Evolutionary conservation across 1,284 basidiomycete species (phyloP), one percentile per base, ranked within the genome.

Genomic region (Ceratobasidium sp.): DNA sequence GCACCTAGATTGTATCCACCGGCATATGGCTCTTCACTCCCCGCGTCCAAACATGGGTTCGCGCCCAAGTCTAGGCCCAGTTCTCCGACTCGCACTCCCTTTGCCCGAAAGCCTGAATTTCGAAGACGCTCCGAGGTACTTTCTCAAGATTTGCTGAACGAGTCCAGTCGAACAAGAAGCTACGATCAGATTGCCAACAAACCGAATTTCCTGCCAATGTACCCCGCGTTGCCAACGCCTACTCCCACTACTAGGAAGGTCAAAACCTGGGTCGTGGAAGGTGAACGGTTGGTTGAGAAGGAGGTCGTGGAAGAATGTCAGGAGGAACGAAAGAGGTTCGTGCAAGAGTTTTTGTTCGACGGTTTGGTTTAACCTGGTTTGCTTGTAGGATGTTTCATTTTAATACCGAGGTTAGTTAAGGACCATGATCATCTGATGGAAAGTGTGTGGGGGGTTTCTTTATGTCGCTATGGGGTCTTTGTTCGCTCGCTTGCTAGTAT

Each of bases 311-410:
- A 67, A 42, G 64, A 67, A 40, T 45, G 55, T 27, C 31, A 50
- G 15, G 64, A 62, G 47, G 58, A 67, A 32, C 64, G 64, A 13
- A 67, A 67, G 55, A 34, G 50, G 64, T 65, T 27, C 15, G 62
- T 54, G 42, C 12, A 12, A 22, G 12, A 15, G 43, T 27, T 38
- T 42, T 50, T n/a, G 25, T 22, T n/a, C 40, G n/a, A 53, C 20
- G n/a, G 32, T 15, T 10, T 27, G n/a, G 1, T 15, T 42, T 32
- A 27, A 65, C 50, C 43, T 13, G 27, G n/a, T 32, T 4, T 42
- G 50, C 22, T 7, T 43, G 5, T 34, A 64, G 60, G 22, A 13
- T 67, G 52, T 67, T 67, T 22, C 50, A 53, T 34, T 67, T 67
- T 40, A 67, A 67, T 42, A 32, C 62, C 25, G 35, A 55, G 27